Evolutionary conservation across 768 basidiomycete genomes (phyloP), one percentile per base, ranked within the genome.

Genomic region (Sistotremastrum suecicum): DNA sequence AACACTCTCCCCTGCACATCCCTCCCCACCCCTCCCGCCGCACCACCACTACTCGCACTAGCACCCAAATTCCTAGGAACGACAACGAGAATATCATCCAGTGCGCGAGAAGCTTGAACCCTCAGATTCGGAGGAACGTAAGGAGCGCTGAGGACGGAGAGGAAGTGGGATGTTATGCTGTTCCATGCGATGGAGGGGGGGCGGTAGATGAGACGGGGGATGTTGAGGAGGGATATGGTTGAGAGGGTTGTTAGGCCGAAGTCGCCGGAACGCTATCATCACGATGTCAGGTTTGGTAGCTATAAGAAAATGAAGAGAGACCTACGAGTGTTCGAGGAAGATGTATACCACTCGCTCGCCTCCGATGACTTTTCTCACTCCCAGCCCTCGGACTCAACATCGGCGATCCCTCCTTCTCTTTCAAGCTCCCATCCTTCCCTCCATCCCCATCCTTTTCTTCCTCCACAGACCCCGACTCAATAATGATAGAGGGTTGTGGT

Each of bases 241-340:
- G 89, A 84, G 28, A 97, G 66, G 56, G 87, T 88, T 48, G 75
- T 75, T 47, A 97, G 80, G n/a, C 89, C 87, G 65, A 95, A 98
- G 51, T 99, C 94, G 0, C 86, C 87, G 0, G 83, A 74, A n/a
- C 84, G 74, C 85, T 90, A 48, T 28, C 41, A 51, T n/a, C 32
- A 31, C 2, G 11, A 40, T 34, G 45, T 47, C 30, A 43, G 49
- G 4, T 46, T 40, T 48, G 49, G 39, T 34, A 47, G 33, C 10
- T 34, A n/a, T 39, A 38, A 33, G 34, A 41, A 39, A 6, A 38
- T 20, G 20, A 46, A 45, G 43, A 0, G 12, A 4, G 48, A 66
- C 83, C 55, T 51, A 87, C 85, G 65, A 85, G 63, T 2, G 82
- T 82, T 42, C 78, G 75, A 0, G 84, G 81, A 11, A 90, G 67